These are phyloP conservation scores for Dendrocalamus sinicus DNA, from an alignment of 176 grass and related monocot genomes.

Conservation along the genomic window DNA sequence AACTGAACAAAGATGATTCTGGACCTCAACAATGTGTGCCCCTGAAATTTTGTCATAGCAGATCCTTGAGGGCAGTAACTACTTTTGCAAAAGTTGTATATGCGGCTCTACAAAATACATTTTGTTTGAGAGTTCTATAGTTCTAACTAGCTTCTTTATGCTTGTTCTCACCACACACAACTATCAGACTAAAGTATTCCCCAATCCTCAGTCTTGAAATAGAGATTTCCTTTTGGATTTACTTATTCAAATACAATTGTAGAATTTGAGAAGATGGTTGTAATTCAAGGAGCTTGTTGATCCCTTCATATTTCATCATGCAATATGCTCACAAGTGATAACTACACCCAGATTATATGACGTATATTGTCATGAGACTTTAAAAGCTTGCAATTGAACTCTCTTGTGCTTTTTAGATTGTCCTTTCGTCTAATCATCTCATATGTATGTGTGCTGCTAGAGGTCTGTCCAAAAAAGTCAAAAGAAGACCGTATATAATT, in stretches of 20 bases:
- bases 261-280: not conserved
- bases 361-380: not conserved
- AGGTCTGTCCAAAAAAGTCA: not conserved
- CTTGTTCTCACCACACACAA: not conserved
- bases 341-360: not conserved
- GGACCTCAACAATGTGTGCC: not conserved
- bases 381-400: not conserved
- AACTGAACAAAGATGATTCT: conserved; percentile 4
- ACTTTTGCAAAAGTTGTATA: conserved; percentile 5
- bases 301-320: not conserved
- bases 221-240: not conserved
- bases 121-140: not conserved
- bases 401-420: not conserved
- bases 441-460: not conserved
- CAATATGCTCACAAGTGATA: not conserved
- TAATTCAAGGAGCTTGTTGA: not conserved
- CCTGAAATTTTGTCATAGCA: conserved; percentile 13
- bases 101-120: not conserved
- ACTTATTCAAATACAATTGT: not conserved
- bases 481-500: not conserved
- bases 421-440: not conserved
- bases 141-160: not conserved
- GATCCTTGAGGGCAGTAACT: not conserved
- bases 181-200: not conserved
- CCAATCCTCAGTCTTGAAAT: not conserved